Evolutionary conservation across 768 basidiomycete species (phyloP), one percentile per base, ranked within the genome.

Genomic region (Lyophyllum semitale): DNA sequence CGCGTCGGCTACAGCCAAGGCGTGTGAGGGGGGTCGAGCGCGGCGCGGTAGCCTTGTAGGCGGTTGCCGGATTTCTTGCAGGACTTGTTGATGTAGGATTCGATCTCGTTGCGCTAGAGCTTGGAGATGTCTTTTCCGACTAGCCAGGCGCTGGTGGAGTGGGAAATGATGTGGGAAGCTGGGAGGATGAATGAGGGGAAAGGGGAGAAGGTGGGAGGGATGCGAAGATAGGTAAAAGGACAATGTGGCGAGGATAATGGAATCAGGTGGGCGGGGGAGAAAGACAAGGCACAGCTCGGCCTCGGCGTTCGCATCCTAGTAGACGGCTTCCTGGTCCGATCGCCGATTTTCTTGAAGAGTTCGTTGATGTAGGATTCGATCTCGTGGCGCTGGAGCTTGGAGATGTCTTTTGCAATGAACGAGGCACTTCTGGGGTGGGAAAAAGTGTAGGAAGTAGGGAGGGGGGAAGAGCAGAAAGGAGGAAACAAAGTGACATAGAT

Each of bases 351-450:
- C 76, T 93, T 93, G 71, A 77, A 80, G 17, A 88, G 86, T 65
- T 89, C 89, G 59, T 74, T 79, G 73, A 98, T 82, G 74, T 84
- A 97, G 2, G 87, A 80, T 59, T 90, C 81, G 73, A 98, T 96
- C 73, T 93, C 91, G 69, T 89, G 83, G 5, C 77, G 69, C 63
- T 87, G 82, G 23, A 98, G 82, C 58, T 82, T 82, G 20, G 86
- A 90, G 49, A 98, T 85, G 70, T 97, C 95, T 64, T 88, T 89
- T 1, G 87, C 68, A 27, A 84, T 76, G 40, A 91, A 78, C 95
- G 95, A 98, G 18, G 92, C 82, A 73, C 95, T 98, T 60, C 2
- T 1, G n/a, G n/a, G n/a, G n/a, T 15, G 11, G 29, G 32, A 1
- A n/a, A 27, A 26, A 8, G 40, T 5, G n/a, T 18, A 32, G 23